Conservation (phyloP, 2,329 filamentous ascomycete species). For the Aspergillus sp. region DNA sequence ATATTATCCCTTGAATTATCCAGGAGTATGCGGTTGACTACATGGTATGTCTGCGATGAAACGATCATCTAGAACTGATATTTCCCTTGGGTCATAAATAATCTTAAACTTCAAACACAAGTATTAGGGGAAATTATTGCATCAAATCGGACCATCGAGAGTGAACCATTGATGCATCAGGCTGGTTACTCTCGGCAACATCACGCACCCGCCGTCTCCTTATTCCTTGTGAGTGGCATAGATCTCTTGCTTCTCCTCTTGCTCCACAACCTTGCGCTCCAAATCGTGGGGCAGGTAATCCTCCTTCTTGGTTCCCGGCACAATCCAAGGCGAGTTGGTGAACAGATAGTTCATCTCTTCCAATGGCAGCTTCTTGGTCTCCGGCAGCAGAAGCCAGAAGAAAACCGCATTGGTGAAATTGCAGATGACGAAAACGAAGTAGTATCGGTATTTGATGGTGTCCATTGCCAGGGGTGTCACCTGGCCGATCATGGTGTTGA, state of each 20-base stretch:
- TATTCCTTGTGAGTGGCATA: conserved; percentile 21
- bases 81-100: not conserved
- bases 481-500: conserved; percentile 74
- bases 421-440: conserved; percentile 63
- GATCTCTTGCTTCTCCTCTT: conserved; percentile 51
- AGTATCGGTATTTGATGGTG: conserved; percentile 56
- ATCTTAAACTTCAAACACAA: not conserved
- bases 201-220: not conserved
- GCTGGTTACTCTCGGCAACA: not conserved
- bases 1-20: not conserved
- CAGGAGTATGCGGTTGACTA: not conserved
- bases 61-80: not conserved
- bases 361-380: conserved; percentile 62
- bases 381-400: conserved; percentile 67
- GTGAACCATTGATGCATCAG: not conserved
- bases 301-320: conserved; percentile 56
- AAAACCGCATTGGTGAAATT: conserved; percentile 68
- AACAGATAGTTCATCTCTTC: conserved; percentile 70
- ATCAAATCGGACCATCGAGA: not conserved
- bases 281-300: conserved; percentile 58
- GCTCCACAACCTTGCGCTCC: conserved; percentile 58
- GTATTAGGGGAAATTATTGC: not conserved
- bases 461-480: conserved; percentile 63
- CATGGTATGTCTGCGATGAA: not conserved
- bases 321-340: conserved; percentile 63